Base-by-base conservation (phyloP, 176 grass and related monocot species). In the Ampelocalamus luodianensis region DNA sequence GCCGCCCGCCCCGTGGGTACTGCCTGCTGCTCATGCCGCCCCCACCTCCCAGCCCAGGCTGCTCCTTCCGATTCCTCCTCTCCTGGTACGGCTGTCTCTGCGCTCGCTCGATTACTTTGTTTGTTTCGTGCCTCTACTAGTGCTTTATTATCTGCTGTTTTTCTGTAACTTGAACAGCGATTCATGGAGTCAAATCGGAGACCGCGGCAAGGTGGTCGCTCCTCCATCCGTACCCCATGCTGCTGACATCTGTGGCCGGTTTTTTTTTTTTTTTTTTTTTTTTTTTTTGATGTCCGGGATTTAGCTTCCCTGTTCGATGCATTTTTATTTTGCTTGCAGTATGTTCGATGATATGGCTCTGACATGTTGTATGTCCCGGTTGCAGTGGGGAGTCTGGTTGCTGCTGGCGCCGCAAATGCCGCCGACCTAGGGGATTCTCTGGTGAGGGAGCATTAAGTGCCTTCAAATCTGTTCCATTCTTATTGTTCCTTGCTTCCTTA, bases 321-420 rank as follows among this genome's bases (percentile, higher is more conserved):
- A 15, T 29, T 29, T 8, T 48, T 73, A 7, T 65, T 5, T 60
- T 64, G 63, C 34, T 8, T 44, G 71, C 45, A 3, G 80, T 37
- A 7, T 87, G 75, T 89, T 93, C 49, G 85, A 82, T 82, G 71
- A 74, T 85, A 87, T 86, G 65, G 16, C 24, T 76, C 6, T 72
- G 56, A 77, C 65, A 55, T 34, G 24, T 89, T 86, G 46, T 15
- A 15, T 49, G 13, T 83, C 5, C 83, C n/a, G 43, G 27, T 86
- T 89, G 23, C 88, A 95, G 96, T 88, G 43, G 93, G 96, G 65
- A 85, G 91, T 49, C 79, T 94, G 76, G 23, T 93, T 29, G 83
- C 83, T 24, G 77, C 83, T 38, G 91, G 89, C 10, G 59, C 91
- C 8, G 91, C 89, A 44, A 83, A 92, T 85, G 93, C 93, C 22